Percentiles rank a stretch among this genome's conserved stretches.
Conservation (phyloP, 768 basidiomycete species). For the Termitomyces bulborhizus region DNA sequence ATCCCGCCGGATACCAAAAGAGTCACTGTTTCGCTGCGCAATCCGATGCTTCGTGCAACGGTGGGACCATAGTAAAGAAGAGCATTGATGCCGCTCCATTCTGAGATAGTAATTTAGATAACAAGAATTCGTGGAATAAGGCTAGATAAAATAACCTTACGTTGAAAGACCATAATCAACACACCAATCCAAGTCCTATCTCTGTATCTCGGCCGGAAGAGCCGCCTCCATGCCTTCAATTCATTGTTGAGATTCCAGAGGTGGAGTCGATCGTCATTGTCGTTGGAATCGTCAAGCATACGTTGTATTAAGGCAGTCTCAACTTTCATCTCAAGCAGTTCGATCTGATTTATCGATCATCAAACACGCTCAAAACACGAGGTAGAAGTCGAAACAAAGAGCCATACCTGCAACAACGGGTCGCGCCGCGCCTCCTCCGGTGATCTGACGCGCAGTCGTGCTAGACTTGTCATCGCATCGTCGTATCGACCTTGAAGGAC, state of each 20-base stretch:
- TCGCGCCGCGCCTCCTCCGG: slow-evolving; percentile 42
- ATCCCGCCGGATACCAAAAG: slow-evolving; percentile 74
- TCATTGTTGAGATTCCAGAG: slow-evolving; percentile 24
- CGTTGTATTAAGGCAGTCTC: slow-evolving; percentile 50
- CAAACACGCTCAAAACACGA: background rate
- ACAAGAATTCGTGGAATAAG: background rate
- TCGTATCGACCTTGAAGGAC: slow-evolving; percentile 47
- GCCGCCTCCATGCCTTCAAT: slow-evolving; percentile 43
- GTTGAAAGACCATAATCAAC: slow-evolving; percentile 79
- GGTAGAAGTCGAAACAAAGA: background rate
- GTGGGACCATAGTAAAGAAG: slow-evolving; percentile 79
- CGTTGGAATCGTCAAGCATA: slow-evolving; percentile 17
- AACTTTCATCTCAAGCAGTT: slow-evolving; percentile 72
- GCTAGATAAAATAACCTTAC: slow-evolving; percentile 30
- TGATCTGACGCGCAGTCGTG: slow-evolving; percentile 45
- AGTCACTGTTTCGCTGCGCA: slow-evolving; percentile 51
- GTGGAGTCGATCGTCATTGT: slow-evolving; percentile 1
- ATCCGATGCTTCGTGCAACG: slow-evolving; percentile 56
- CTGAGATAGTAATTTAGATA: slow-evolving; percentile 26
- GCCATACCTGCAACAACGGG: slow-evolving; percentile 40
- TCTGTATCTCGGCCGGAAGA: slow-evolving; percentile 50
- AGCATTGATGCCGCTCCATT: slow-evolving; percentile 87
- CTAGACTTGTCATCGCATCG: slow-evolving; percentile 55
- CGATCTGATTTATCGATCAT: slow-evolving; percentile 37
- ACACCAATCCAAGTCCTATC: slow-evolving; percentile 65